Evolutionary conservation across 2,329 filamentous ascomycete genomes (phyloP), one percentile per base, ranked within the genome.

Genomic region (Davidsoniella eucalypti): DNA sequence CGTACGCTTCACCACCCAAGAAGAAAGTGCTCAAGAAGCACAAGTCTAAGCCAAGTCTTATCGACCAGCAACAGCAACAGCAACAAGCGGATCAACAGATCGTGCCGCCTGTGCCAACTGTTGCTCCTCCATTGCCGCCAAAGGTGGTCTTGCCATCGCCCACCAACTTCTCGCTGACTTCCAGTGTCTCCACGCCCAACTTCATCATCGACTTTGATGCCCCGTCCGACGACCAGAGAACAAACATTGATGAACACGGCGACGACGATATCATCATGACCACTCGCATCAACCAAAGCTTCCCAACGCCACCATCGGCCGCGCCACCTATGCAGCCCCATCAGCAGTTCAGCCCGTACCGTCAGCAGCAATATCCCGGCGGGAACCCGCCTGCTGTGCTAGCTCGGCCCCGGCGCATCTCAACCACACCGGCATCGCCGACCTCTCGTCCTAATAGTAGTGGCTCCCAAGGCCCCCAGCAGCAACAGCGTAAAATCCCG

Each of bases 361-460:
- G 33, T 4, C 44, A 41, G 18, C 50, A 37, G 21, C 37, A 37
- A 21, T 36, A 37, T 23, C 14, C 26, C 14, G 29, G 40, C 4
- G 12, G 23, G 5, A 38, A 6, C 12, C 37, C 37, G 9, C 50
- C 50, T 16, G 46, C 29, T 17, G 46, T 56, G 18, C 58, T 66
- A 33, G 67, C 66, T 56, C 58, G 64, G 4, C 65, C 66, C 9
- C 60, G 61, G 49, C 64, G 63, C 53, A 60, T 67, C 3, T 64
- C 65, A 1, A 57, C 56, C 37, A 58, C 16, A 57, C 59, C 40
- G 54, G 29, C 51, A 38, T 16, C 33, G 26, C 25, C 47, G 39
- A 39, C 51, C 47, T 18, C 39, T 9, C 29, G 29, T 12, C 12
- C 29, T 33, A 12, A 33, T 33, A 12, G 29, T 33, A 33, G 29